Base-by-base conservation (phyloP, 305 asterid species). In the Rubia tinctorum region DNA sequence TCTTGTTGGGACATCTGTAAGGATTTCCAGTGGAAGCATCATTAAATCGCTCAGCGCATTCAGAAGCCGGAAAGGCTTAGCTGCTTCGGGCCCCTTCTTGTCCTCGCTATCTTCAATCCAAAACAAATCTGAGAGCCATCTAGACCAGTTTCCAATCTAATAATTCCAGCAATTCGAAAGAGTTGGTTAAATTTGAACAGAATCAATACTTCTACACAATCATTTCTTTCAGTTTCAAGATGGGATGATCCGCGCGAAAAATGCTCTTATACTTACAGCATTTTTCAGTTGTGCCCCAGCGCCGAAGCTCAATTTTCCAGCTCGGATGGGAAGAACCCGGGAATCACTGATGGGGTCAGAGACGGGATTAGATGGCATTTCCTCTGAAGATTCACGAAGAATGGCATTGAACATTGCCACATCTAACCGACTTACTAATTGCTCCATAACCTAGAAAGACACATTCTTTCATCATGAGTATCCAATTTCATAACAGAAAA, bases 401-500 rank as follows among this genome's bases (percentile, higher is more conserved):
- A 91, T 91, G 68, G 99, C 97, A 64, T 94, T 94, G 93, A 94
- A 88, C 96, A 94, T 94, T 23, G 97, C 97, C 70, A 91, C 90
- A 53, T 94, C 99, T 69, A 94, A 86, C 80, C 97, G 82, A 74
- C 84, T 87, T 78, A 94, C 97, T 77, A 91, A 79, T 86, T 91
- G 97, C 86, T 90, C 96, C 97, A 94, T 91, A 68, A 91, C 97
- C 99, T 91, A 71, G 42, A 71, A 8, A 17, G 30, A 49, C 9
- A 17, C 9, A 37, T 45, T 8, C 2, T 34, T 34, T 18, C 8
- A 53, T 18, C 45, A 0, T 42, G 59, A 40, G 13, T 25, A 30
- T 58, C 53, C 44, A 17, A 59, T 64, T 40, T 7, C 43, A 44
- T 27, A 56, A 11, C 27, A 11, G 37, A 18, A n/a, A 58, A 49